phyloP scores from a whole-genome alignment of 2,329 filamentous ascomycete species.

The Aspergillus sp. region DNA sequence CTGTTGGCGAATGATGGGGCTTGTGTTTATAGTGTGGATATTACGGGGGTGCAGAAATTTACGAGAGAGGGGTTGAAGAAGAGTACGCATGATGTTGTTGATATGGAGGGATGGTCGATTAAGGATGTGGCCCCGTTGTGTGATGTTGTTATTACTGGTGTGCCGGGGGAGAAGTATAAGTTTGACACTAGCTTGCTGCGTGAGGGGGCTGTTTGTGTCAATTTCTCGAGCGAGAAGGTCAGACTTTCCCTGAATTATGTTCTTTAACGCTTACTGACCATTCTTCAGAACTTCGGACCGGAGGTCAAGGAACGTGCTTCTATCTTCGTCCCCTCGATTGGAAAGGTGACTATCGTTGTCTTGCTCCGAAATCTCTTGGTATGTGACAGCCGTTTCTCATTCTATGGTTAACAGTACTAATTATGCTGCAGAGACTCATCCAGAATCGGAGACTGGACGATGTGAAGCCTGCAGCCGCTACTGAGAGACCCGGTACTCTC shows the following conservation, averaged over 20 bases:
- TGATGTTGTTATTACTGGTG: slow-evolving; percentile 91
- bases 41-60: slow-evolving; percentile 87
- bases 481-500: slow-evolving; percentile 36
- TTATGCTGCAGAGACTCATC: slow-evolving; percentile 30
- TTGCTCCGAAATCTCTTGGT: slow-evolving; percentile 83
- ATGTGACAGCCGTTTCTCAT: slow-evolving; percentile 33
- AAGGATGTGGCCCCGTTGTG: slow-evolving; percentile 78
- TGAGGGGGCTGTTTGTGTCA: slow-evolving; percentile 95
- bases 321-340: slow-evolving; percentile 94
- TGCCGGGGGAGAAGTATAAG: slow-evolving; percentile 83
- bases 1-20: slow-evolving; percentile 94
- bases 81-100: slow-evolving; percentile 75
- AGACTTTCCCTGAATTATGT: neutral
- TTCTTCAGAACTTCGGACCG: slow-evolving; percentile 67
- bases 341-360: slow-evolving; percentile 94
- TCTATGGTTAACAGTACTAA: neutral
- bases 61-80: slow-evolving; percentile 83
- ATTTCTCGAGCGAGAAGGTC: slow-evolving; percentile 86
- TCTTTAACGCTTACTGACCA: slow-evolving; percentile 2
- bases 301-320: slow-evolving; percentile 92
- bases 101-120: slow-evolving; percentile 72
- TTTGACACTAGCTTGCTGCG: slow-evolving; percentile 75
- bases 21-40: slow-evolving; percentile 88
- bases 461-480: slow-evolving; percentile 34
- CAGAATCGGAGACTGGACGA: slow-evolving; percentile 37